phyloP scores from a whole-genome alignment of 768 basidiomycete genomes.

The Boletus tomentosulus region DNA sequence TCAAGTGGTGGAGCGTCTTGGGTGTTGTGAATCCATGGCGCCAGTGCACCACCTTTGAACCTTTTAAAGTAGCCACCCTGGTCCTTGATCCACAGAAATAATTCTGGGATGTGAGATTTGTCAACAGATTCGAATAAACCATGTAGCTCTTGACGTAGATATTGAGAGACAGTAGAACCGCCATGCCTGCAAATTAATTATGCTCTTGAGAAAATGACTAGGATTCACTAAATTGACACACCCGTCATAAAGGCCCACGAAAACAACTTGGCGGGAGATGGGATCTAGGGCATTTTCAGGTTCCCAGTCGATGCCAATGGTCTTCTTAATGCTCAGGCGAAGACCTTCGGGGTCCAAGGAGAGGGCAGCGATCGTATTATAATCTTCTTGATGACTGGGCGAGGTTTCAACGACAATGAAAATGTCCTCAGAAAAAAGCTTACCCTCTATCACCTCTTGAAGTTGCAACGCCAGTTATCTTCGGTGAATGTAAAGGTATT shows the following conservation, averaged over 20 bases:
- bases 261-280: conserved; percentile 72
- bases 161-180: conserved; percentile 85
- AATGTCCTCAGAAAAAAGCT: conserved; percentile 7
- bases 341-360: conserved; percentile 76
- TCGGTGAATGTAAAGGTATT: conserved; percentile 69
- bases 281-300: conserved; percentile 48
- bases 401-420: conserved; percentile 6
- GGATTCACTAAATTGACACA: conserved; percentile 29
- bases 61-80: conserved; percentile 89
- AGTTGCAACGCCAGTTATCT: conserved; percentile 70
- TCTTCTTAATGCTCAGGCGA: conserved; percentile 55
- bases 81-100: conserved; percentile 73
- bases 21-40: conserved; percentile 53
- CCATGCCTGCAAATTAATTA: conserved; percentile 70
- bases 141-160: conserved; percentile 80
- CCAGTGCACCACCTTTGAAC: conserved; percentile 75
- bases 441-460: conserved; percentile 76
- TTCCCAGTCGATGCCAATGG: conserved; percentile 69
- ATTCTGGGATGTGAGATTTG: conserved; percentile 66
- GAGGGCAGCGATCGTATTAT: conserved; percentile 70
- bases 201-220: neutral
- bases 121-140: conserved; percentile 77
- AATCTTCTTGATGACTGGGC: conserved; percentile 85
- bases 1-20: conserved; percentile 45
- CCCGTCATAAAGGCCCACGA: conserved; percentile 93